Base-by-base conservation (phyloP, 2,329 filamentous ascomycete genomes). In the Ophiocordyceps camponoti-saundersi region DNA sequence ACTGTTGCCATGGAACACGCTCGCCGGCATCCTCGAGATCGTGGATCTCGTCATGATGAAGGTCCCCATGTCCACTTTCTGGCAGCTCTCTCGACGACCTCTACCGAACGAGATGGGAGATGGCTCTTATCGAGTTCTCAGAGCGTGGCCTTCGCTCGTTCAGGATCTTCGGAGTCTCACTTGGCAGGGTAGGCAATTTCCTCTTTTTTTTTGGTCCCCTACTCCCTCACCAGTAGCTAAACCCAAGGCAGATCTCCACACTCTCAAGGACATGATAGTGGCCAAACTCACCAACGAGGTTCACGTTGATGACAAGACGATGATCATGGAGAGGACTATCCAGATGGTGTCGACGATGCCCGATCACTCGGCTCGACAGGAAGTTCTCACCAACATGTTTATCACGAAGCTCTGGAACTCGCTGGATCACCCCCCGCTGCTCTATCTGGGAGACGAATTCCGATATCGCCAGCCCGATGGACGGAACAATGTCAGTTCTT, bases 311-410 rank as follows among this genome's bases (percentile, higher is more conserved):
- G 85, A 90, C 65, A 84, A 82, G 64, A 83, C 79, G 1, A 83
- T 85, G 70, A 67, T 86, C 42, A 85, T 87, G 77, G 83, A 87
- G 60, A 70, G 77, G 8, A 71, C 82, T 6, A 85, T 87, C 50
- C 75, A 80, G 65, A 68, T 87, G 16, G 80, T 85, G 5, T 71
- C 79, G 12, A 73, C 72, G 30, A 66, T 87, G 32, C 80, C 80
- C 1, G 63, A 71, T 44, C 67, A 73, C 47, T 86, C 82, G 1
- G 74, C 73, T 53, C 69, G 73, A 26, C 71, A 82, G 11, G 66
- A 72, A 41, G 65, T 78, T 45, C 65, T 88, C 44, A 86, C 82
- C 10, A 79, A 82, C 54, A 61, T 64, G 43, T 82, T 89, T 54
- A 70, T 89, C 45, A 71, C 75, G 45, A 70, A 80, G 60, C 70